These are phyloP conservation scores for Pulveroboletus ravenelii DNA, from an alignment of 768 basidiomycete species.

Conservation along the genomic window DNA sequence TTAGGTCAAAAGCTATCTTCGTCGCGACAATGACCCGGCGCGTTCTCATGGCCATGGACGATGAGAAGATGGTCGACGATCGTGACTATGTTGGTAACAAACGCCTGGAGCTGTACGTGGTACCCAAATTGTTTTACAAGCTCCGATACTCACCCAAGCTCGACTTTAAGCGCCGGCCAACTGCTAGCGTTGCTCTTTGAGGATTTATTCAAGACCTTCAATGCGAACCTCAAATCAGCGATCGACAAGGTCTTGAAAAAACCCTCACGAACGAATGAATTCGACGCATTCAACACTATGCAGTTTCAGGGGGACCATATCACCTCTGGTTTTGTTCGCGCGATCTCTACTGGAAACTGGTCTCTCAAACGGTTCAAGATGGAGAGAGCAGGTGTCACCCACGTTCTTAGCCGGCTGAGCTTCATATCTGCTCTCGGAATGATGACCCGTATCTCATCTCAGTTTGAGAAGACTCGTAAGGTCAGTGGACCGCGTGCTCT, in stretches of 20 bases:
- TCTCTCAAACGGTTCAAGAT: conserved; percentile 98
- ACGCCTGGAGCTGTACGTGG: conserved; percentile 86
- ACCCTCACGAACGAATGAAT: conserved; percentile 88
- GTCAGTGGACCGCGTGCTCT: conserved; percentile 96
- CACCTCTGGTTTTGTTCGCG: conserved; percentile 91
- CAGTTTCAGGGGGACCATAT: conserved; percentile 95
- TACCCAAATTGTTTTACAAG: conserved; percentile 2
- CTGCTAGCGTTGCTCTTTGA: conserved; percentile 93
- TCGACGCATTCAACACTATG: conserved; percentile 93
- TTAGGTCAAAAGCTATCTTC: conserved; percentile 92
- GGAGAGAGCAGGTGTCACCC: conserved; percentile 97
- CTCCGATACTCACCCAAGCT: conserved; percentile 9
- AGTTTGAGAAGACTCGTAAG: conserved; percentile 99
- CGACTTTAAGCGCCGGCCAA: conserved; percentile 80
- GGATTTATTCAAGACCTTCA: conserved; percentile 98
- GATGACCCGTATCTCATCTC: conserved; percentile 99
- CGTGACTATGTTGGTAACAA: conserved; percentile 99
- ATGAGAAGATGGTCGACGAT: conserved; percentile 97
- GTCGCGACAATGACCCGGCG: conserved; percentile 96
- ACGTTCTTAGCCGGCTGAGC: conserved; percentile 90
- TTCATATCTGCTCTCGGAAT: conserved; percentile 98
- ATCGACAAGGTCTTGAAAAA: conserved; percentile 99
- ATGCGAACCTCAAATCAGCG: conserved; percentile 87
- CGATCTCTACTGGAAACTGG: conserved; percentile 99
- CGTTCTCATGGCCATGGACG: conserved; percentile 94